Evolutionary conservation across 129 eudicot species (phyloP).

Genomic region (Dittrichia graveolens): DNA sequence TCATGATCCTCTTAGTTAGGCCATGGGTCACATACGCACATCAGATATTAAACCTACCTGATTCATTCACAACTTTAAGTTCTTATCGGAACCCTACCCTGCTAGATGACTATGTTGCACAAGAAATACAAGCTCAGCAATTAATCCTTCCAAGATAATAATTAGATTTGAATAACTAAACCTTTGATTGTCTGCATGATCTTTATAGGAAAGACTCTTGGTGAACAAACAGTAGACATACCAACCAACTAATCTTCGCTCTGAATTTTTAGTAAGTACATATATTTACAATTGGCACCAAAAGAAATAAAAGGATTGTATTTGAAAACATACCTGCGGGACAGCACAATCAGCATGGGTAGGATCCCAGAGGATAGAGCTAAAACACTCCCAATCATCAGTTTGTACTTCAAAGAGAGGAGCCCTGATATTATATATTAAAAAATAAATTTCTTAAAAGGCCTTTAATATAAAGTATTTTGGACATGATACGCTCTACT

Average conservation of each 20-base stretch:
- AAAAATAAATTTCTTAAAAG: neutral
- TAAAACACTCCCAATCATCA: conserved; percentile 84
- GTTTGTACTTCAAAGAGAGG: conserved; percentile 98
- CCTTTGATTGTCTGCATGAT: neutral
- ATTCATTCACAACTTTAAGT: neutral
- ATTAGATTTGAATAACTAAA: neutral
- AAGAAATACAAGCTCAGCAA: neutral
- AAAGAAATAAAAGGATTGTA: neutral
- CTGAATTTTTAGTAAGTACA: neutral
- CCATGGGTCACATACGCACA: too few relatives aligned
- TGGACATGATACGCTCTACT: neutral
- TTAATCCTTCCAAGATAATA: neutral
- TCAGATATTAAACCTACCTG: neutral
- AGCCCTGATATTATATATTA: conserved; percentile 57
- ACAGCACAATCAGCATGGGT: conserved; percentile 97
- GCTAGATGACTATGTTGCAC: neutral
- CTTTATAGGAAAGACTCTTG: neutral
- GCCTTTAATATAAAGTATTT: neutral
- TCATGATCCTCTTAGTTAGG: neutral
- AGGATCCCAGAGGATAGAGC: conserved; percentile 84
- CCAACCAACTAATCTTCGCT: neutral
- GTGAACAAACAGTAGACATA: neutral
- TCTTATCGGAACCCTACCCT: too few relatives aligned
- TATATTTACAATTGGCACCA: neutral
- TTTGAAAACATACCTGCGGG: conserved; percentile 62